These are phyloP conservation scores for Dendrostoma leiphaemia DNA, from an alignment of 2,329 filamentous ascomycete species.

Conservation along the genomic window DNA sequence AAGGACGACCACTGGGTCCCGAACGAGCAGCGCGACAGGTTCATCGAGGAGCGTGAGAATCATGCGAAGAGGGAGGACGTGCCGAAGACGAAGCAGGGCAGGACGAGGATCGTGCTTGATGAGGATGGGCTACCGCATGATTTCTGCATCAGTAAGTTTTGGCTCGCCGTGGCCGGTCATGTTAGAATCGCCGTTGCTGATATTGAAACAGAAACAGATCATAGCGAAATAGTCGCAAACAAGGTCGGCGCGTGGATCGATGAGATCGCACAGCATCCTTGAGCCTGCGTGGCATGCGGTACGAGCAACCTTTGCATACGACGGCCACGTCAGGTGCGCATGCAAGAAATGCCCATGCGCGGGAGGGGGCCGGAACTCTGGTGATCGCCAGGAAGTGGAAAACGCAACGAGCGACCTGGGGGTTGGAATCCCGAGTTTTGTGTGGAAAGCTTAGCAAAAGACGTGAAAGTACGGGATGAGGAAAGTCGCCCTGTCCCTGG, in stretches of 20 bases:
- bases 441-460: no score
- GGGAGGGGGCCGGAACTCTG: no score
- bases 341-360: no score
- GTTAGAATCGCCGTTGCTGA: background rate
- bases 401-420: no score
- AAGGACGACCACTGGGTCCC: slow-evolving; percentile 63
- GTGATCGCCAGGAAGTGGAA: no score
- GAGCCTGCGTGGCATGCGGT: no score
- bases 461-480: no score
- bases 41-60: slow-evolving; percentile 45
- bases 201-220: slow-evolving; percentile 31
- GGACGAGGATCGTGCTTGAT: slow-evolving; percentile 52
- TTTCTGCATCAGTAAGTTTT: slow-evolving; percentile 54
- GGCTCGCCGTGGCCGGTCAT: background rate
- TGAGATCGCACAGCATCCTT: slow-evolving; percentile 41
- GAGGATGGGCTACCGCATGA: slow-evolving; percentile 56
- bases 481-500: no score
- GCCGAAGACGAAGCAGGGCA: slow-evolving; percentile 28
- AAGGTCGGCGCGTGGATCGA: slow-evolving; percentile 48
- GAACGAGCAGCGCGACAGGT: slow-evolving; percentile 51
- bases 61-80: slow-evolving; percentile 27
- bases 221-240: slow-evolving; percentile 48
- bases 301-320: no score
- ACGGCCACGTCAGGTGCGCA: no score
- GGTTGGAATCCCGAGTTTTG: no score